phyloP scores from a whole-genome alignment of 1,284 basidiomycete species.

The Macrocybe sp. region DNA sequence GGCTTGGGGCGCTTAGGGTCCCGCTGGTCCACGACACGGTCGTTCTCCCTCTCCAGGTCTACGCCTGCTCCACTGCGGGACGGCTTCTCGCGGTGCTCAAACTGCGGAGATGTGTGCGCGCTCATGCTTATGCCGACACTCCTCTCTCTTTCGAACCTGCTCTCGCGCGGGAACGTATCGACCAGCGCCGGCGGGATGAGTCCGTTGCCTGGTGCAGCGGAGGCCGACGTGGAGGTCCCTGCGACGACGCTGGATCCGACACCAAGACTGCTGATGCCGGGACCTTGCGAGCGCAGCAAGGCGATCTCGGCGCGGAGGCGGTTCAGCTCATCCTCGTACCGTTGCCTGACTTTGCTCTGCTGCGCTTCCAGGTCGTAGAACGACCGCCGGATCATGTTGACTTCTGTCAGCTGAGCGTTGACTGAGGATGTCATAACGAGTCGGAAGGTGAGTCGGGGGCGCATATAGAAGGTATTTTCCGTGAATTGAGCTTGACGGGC shows the following conservation, averaged over 20 bases:
- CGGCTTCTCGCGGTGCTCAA: too few species aligned
- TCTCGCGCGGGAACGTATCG: too few species aligned
- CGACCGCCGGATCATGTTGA: constrained; percentile 39
- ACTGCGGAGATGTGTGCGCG: too few species aligned
- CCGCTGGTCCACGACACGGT: constrained; percentile 1
- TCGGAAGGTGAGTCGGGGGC: too few species aligned
- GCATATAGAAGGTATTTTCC: not conserved
- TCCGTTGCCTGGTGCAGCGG: too few species aligned
- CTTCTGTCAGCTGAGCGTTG: constrained; percentile 36
- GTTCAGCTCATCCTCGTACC: constrained; percentile 40
- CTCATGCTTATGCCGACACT: too few species aligned
- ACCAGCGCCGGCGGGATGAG: too few species aligned
- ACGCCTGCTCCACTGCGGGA: not conserved
- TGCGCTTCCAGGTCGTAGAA: constrained; percentile 41
- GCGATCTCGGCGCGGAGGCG: constrained; percentile 28
- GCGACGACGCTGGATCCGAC: too few species aligned
- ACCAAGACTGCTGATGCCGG: too few species aligned
- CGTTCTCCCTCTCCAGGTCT: constrained; percentile 1
- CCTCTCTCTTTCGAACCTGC: too few species aligned
- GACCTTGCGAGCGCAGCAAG: not conserved
- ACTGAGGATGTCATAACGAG: constrained; percentile 19
- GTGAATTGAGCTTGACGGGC: not conserved
- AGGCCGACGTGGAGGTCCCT: too few species aligned
- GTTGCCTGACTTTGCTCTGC: constrained; percentile 38
- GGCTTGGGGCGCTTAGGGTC: constrained; percentile 9